Percentiles rank a stretch among this genome's conserved stretches.
These are phyloP conservation scores for Dioszegia hungarica DNA, from an alignment of 768 basidiomycete species.

Conservation along the genomic window DNA sequence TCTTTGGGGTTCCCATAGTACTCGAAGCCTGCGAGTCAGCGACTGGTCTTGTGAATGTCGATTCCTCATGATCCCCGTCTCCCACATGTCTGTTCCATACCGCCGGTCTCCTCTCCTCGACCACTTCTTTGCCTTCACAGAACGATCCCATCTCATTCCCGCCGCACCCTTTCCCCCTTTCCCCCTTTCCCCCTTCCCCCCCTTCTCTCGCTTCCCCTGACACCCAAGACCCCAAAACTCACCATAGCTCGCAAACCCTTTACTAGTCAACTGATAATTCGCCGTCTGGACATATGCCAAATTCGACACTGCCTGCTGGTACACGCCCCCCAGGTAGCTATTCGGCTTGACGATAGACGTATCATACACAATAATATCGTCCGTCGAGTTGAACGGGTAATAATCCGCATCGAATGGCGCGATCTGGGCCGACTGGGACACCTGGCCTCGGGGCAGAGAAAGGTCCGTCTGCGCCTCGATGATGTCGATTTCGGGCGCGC, in stretches of 20 bases:
- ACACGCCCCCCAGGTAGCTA: slow-evolving; percentile 51
- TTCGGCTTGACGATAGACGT: slow-evolving; percentile 48
- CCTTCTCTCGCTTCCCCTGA: not conserved
- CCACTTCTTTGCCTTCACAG: no score
- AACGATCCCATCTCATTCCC: no score
- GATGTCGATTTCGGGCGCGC: slow-evolving; percentile 84
- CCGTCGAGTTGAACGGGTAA: slow-evolving; percentile 48
- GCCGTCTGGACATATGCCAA: slow-evolving; percentile 22
- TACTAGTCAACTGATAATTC: slow-evolving; percentile 16
- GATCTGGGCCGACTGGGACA: slow-evolving; percentile 72
- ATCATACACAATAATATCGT: slow-evolving; percentile 37
- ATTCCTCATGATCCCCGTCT: not conserved
- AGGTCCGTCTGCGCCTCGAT: slow-evolving; percentile 67
- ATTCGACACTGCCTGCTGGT: slow-evolving; percentile 36
- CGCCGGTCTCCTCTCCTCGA: no score
- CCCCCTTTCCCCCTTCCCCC: not conserved
- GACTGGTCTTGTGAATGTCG: no score
- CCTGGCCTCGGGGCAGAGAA: slow-evolving; percentile 52
- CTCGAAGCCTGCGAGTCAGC: slow-evolving; percentile 64
- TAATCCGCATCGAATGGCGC: slow-evolving; percentile 71
- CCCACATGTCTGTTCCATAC: no score
- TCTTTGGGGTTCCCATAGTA: slow-evolving; percentile 70
- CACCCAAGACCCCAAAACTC: slow-evolving; percentile 1
- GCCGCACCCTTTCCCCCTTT: no score
- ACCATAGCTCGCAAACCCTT: slow-evolving; percentile 25